Conservation (phyloP, 1,284 basidiomycete genomes). For the Puccinia coronata region DNA sequence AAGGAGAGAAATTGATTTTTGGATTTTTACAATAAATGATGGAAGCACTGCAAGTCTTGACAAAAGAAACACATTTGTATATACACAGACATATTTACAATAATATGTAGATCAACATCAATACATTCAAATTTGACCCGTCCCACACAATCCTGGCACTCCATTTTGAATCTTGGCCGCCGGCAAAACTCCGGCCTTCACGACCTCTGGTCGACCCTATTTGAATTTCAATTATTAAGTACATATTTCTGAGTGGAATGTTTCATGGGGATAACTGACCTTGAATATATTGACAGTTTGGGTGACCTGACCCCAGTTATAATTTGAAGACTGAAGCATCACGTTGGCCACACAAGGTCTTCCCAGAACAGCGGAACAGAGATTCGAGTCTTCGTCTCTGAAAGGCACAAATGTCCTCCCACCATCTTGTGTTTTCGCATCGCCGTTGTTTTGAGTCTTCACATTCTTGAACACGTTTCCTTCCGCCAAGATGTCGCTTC, state of each 20-base stretch:
- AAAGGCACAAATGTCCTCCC: constrained; percentile 24
- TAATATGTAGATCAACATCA: not conserved
- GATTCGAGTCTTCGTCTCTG: not conserved
- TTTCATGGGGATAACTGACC: not conserved
- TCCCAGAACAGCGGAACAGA: constrained; percentile 14
- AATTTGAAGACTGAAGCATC: not conserved
- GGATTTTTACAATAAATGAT: no score
- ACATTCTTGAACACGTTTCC: constrained; percentile 43
- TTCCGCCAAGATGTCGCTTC: constrained; percentile 38
- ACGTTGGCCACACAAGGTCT: constrained; percentile 35
- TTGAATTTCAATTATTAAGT: not conserved
- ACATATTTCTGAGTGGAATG: not conserved
- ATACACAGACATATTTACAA: no score
- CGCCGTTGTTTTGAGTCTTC: not conserved
- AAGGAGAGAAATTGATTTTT: no score
- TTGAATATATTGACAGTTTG: not conserved
- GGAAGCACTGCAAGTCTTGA: no score
- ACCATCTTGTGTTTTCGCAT: constrained; percentile 2
- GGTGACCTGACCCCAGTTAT: not conserved
- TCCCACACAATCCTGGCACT: constrained; percentile 4
- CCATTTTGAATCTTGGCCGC: constrained; percentile 12
- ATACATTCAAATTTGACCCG: not conserved
- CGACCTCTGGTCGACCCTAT: not conserved
- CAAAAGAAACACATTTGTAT: no score
- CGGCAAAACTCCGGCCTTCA: not conserved